A percentile compares a stretch with the other conserved stretches of the same genome.
Conservation (phyloP, 305 asterid species). For the Striga hermonthica region DNA sequence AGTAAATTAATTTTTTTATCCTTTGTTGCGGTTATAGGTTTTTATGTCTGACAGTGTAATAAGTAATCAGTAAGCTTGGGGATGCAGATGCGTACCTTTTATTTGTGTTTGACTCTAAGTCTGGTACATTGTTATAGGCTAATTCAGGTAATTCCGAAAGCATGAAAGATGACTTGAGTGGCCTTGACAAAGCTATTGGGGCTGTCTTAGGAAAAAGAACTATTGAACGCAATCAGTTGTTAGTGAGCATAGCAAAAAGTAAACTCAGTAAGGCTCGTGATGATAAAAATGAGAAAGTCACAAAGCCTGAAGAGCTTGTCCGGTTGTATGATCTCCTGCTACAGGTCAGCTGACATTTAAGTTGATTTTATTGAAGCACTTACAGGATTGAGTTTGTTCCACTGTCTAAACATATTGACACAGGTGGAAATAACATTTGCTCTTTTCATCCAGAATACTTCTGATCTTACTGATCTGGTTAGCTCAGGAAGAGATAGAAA, state of each 20-base stretch:
- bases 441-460: constrained; percentile 55
- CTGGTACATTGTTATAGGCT: constrained; percentile 44
- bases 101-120: constrained; percentile 24
- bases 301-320: constrained; percentile 96
- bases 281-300: constrained; percentile 77
- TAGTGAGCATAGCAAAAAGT: constrained; percentile 78
- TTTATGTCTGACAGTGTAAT: constrained; percentile 2
- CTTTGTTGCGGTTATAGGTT: too few relatives aligned
- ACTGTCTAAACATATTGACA: too few relatives aligned
- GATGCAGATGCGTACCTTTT: constrained; percentile 2
- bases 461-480: constrained; percentile 90
- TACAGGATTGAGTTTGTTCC: background rate
- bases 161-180: constrained; percentile 86
- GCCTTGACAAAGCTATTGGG: constrained; percentile 91
- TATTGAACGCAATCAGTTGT: constrained; percentile 83
- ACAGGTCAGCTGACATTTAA: constrained; percentile 45
- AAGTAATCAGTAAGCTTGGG: background rate
- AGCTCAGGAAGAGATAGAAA: constrained; percentile 91
- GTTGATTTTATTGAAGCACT: constrained; percentile 6
- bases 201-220: constrained; percentile 86
- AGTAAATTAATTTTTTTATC: constrained; percentile 10
- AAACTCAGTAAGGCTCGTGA: constrained; percentile 72
- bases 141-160: constrained; percentile 81
- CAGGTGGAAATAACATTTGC: background rate
- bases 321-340: constrained; percentile 79